Evolutionary conservation across 768 basidiomycete genomes (phyloP).

Genomic region (Russula dissimulans): DNA sequence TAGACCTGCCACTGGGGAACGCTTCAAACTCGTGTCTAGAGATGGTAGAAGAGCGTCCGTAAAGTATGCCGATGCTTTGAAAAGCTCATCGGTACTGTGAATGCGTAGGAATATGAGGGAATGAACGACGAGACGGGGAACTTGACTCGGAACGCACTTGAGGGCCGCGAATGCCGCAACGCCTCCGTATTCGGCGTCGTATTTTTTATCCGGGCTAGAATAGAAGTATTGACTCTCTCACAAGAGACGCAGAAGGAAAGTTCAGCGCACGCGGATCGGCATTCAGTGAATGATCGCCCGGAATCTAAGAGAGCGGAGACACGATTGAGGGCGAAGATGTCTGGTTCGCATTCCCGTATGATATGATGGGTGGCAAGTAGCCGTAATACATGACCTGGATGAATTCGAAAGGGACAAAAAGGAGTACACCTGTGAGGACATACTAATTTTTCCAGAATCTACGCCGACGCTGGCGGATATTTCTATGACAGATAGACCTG

Average conservation of each 20-base stretch:
- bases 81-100: slow-evolving; percentile 61
- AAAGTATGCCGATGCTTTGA: slow-evolving; percentile 67
- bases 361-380: slow-evolving; percentile 75
- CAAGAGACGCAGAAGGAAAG: background rate
- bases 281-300: slow-evolving; percentile 44
- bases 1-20: background rate
- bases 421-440: slow-evolving; percentile 15
- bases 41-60: slow-evolving; percentile 40
- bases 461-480: slow-evolving; percentile 33
- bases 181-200: slow-evolving; percentile 48
- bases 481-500: slow-evolving; percentile 40
- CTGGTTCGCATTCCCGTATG: slow-evolving; percentile 55
- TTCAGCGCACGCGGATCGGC: slow-evolving; percentile 38
- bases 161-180: slow-evolving; percentile 63
- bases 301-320: slow-evolving; percentile 62
- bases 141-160: slow-evolving; percentile 35
- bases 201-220: slow-evolving; percentile 52
- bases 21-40: background rate
- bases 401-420: background rate
- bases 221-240: background rate
- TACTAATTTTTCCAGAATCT: slow-evolving; percentile 44
- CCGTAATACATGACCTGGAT: slow-evolving; percentile 59
- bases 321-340: slow-evolving; percentile 66
- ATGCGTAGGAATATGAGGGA: background rate
- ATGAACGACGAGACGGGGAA: background rate